phyloP scores from a whole-genome alignment of 768 basidiomycete species.

The Bullera alba region DNA sequence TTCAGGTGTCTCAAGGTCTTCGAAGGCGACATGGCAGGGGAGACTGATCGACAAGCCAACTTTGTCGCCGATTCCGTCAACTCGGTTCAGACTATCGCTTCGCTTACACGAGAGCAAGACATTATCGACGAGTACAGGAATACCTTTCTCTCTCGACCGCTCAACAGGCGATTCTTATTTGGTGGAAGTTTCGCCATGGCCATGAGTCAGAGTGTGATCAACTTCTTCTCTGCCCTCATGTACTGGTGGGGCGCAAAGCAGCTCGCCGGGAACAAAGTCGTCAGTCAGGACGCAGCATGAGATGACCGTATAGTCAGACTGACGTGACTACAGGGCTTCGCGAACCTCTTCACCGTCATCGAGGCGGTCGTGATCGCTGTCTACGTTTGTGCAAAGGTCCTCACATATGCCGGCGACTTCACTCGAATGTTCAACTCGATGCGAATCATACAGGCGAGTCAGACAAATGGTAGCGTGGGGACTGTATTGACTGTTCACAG shows the following conservation, averaged over 20 bases:
- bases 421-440: slow-evolving; percentile 22
- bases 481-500: slow-evolving; percentile 5
- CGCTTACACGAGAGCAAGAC: slow-evolving; percentile 27
- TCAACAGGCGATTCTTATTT: slow-evolving; percentile 9
- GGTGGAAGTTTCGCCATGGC: slow-evolving; percentile 12
- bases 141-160: slow-evolving; percentile 4
- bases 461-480: not conserved
- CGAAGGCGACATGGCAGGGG: slow-evolving; percentile 16
- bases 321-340: slow-evolving; percentile 12
- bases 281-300: slow-evolving; percentile 5
- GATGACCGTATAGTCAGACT: not conserved
- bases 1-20: slow-evolving; percentile 20
- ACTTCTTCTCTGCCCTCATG: slow-evolving; percentile 26
- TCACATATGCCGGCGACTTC: slow-evolving; percentile 35
- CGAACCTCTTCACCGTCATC: slow-evolving; percentile 25
- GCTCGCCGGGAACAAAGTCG: slow-evolving; percentile 11
- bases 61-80: slow-evolving; percentile 30
- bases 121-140: slow-evolving; percentile 20
- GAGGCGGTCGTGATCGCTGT: slow-evolving; percentile 29
- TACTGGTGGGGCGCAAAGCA: slow-evolving; percentile 31
- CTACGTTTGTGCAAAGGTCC: slow-evolving; percentile 22
- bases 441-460: slow-evolving; percentile 22
- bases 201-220: slow-evolving; percentile 16
- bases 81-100: slow-evolving; percentile 21
- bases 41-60: slow-evolving; percentile 17